These are phyloP conservation scores for Huntiella bhutanensis DNA, from an alignment of 2,329 filamentous ascomycete species.

Conservation along the genomic window DNA sequence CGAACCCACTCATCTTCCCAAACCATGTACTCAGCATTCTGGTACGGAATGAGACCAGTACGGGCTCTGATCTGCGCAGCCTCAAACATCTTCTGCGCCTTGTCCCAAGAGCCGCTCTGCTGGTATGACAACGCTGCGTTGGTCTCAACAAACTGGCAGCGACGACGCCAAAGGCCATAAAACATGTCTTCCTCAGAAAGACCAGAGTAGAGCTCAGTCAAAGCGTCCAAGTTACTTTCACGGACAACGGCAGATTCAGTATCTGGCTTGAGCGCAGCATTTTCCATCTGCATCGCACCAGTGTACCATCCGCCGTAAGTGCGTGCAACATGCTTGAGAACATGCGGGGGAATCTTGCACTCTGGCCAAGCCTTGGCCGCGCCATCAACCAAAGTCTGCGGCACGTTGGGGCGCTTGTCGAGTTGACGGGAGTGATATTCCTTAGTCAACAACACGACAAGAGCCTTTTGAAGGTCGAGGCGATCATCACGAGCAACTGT, in stretches of 20 bases:
- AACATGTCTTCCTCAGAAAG: conserved; percentile 94
- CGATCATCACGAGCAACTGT: conserved; percentile 74
- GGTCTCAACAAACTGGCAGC: conserved; percentile 92
- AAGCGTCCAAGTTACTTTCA: conserved; percentile 86
- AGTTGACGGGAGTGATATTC: conserved; percentile 91
- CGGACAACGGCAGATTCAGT: conserved; percentile 68
- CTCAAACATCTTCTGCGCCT: conserved; percentile 93
- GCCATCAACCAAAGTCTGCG: conserved; percentile 79
- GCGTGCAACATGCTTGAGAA: conserved; percentile 84
- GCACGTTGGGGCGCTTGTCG: conserved; percentile 86
- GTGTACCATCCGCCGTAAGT: conserved; percentile 97
- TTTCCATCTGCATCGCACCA: conserved; percentile 77
- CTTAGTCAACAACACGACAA: conserved; percentile 80
- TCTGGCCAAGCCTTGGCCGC: conserved; percentile 67
- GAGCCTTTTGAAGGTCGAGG: conserved; percentile 70
- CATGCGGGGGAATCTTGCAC: conserved; percentile 85
- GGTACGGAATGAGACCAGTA: conserved; percentile 89
- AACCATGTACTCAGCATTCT: conserved; percentile 90
- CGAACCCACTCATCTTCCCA: conserved; percentile 99
- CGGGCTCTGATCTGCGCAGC: conserved; percentile 91
- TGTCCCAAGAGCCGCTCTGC: conserved; percentile 98
- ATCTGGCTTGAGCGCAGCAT: conserved; percentile 65
- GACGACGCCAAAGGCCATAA: conserved; percentile 87
- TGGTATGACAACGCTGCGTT: conserved; percentile 95
- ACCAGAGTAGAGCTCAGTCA: conserved; percentile 81